Conservation (phyloP, 1,139 yeast species). For the Saccharomyces hybrid region DNA sequence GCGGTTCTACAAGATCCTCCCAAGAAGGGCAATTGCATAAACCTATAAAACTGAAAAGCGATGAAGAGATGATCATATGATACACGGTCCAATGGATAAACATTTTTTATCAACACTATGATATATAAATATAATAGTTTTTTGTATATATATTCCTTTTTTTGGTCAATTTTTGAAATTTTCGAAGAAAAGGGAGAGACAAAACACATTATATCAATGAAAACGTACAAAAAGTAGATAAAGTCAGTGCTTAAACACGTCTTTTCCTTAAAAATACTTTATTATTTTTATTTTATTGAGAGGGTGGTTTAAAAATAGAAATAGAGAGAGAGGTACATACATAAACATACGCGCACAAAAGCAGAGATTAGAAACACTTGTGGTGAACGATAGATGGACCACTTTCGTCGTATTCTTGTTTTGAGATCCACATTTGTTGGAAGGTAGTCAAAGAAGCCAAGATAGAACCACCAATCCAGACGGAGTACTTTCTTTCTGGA, state of each 20-base stretch:
- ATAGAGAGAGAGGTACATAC: slow-evolving; percentile 2
- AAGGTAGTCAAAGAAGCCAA: slow-evolving; percentile 97
- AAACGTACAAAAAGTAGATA: neutral
- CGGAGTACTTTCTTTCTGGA: slow-evolving; percentile 99
- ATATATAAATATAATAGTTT: neutral
- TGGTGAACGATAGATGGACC: slow-evolving; percentile 99
- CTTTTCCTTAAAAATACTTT: neutral
- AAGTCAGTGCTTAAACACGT: neutral
- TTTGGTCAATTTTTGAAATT: neutral
- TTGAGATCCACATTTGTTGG: slow-evolving; percentile 99
- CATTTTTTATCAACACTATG: neutral
- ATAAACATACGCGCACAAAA: neutral
- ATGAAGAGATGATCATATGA: neutral
- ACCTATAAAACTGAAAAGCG: neutral
- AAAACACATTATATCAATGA: neutral
- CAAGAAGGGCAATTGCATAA: neutral
- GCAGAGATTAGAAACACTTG: slow-evolving; percentile 82
- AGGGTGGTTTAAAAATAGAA: neutral
- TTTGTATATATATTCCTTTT: neutral
- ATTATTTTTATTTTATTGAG: neutral
- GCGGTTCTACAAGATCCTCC: neutral
- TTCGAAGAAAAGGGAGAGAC: neutral
- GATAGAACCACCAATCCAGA: slow-evolving; percentile 99
- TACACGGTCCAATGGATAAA: neutral
- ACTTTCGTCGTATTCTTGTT: slow-evolving; percentile 99